phyloP scores from a whole-genome alignment of 306 rosid genomes.

The Medicago lupulina region DNA sequence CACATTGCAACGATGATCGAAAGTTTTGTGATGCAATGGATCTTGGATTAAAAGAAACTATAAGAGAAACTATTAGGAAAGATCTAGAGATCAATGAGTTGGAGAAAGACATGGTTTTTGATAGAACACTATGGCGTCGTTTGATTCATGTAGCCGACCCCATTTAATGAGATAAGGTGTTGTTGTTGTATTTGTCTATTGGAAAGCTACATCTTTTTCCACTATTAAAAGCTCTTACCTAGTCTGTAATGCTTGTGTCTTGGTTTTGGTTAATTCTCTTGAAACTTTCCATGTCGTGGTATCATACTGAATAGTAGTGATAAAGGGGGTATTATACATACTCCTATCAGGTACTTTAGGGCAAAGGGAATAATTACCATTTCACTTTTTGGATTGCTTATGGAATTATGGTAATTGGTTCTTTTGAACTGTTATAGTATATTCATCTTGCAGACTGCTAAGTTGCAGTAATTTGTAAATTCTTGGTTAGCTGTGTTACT shows the following conservation, averaged over 20 bases:
- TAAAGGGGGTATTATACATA: too few relatives aligned
- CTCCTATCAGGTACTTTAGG: not conserved
- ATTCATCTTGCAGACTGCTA: conserved; percentile 3
- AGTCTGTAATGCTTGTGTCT: not conserved
- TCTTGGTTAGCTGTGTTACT: not conserved
- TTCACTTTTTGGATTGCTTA: conserved; percentile 22
- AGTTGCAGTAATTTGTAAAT: conserved; percentile 1
- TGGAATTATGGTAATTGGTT: conserved; percentile 18
- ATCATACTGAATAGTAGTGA: not conserved
- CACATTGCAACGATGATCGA: too few relatives aligned
- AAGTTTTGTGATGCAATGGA: too few relatives aligned
- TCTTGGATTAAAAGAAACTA: too few relatives aligned
- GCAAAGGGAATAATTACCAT: conserved; percentile 15
- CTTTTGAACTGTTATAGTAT: not conserved
- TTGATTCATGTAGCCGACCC: too few relatives aligned
- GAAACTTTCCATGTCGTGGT: conserved; percentile 19
- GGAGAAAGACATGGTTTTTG: too few relatives aligned
- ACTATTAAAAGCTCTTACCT: not conserved
- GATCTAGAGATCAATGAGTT: too few relatives aligned
- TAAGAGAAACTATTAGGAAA: too few relatives aligned
- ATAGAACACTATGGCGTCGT: too few relatives aligned
- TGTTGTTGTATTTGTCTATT: not conserved
- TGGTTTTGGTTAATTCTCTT: not conserved
- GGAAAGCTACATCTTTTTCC: not conserved
- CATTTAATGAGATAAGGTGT: too few relatives aligned